A percentile compares a stretch with the other conserved stretches of the same genome.
phyloP scores from a whole-genome alignment of 2,329 filamentous ascomycete genomes.

The Alternaria sp. region DNA sequence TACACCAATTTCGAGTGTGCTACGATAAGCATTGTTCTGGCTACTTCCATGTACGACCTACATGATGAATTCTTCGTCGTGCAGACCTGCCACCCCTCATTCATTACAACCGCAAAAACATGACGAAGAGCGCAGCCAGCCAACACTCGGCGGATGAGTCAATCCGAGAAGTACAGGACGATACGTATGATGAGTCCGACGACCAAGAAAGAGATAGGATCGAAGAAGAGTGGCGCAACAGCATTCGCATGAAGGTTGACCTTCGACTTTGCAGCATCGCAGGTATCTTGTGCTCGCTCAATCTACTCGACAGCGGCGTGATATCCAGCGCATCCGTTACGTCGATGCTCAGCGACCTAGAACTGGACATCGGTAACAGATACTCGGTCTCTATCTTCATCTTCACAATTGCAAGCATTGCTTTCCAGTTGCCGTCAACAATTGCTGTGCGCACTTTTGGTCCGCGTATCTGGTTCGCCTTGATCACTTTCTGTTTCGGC shows the following conservation, averaged over 20 bases:
- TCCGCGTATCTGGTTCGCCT: slow-evolving; percentile 69
- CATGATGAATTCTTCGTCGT: slow-evolving; percentile 12
- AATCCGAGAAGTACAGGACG: slow-evolving; percentile 26
- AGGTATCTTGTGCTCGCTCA: slow-evolving; percentile 73
- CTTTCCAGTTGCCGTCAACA: slow-evolving; percentile 74
- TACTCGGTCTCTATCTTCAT: slow-evolving; percentile 78
- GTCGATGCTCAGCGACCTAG: slow-evolving; percentile 70
- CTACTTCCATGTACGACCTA: slow-evolving; percentile 13
- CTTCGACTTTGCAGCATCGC: slow-evolving; percentile 75
- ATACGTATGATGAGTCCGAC: slow-evolving; percentile 15
- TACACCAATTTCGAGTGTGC: slow-evolving; percentile 13
- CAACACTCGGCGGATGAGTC: slow-evolving; percentile 24
- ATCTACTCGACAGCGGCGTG: slow-evolving; percentile 74
- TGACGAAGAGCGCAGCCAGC: slow-evolving; percentile 27
- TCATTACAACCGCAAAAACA: slow-evolving; percentile 10
- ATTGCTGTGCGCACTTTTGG: slow-evolving; percentile 72
- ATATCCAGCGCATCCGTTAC: slow-evolving; percentile 76
- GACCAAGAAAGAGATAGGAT: slow-evolving; percentile 16
- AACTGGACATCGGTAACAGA: slow-evolving; percentile 67
- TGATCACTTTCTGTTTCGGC: slow-evolving; percentile 69
- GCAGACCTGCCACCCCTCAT: slow-evolving; percentile 1
- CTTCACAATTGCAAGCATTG: slow-evolving; percentile 73
- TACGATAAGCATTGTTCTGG: slow-evolving; percentile 25
- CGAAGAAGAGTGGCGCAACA: slow-evolving; percentile 52
- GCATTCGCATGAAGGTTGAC: slow-evolving; percentile 70